Percentiles rank a stretch among this genome's conserved stretches.
Conservation (phyloP, 306 rosid genomes). For the Pyrus betulifolia region DNA sequence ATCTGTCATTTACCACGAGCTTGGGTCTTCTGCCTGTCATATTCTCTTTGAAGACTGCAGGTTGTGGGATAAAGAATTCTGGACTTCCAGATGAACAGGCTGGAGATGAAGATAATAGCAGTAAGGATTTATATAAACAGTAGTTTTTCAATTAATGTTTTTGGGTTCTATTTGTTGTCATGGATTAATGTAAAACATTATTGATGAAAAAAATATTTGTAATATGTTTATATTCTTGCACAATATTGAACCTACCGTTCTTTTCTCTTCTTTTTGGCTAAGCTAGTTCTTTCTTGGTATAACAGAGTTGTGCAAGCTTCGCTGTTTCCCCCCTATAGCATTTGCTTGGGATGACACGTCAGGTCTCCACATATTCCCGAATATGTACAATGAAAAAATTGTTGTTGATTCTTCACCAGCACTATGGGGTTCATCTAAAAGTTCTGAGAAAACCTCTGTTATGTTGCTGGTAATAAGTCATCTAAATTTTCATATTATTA, state of each 20-base stretch:
- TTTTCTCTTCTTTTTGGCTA: slow-evolving; percentile 2
- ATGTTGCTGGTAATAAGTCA: slow-evolving; percentile 61
- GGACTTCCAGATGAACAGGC: slow-evolving; percentile 77
- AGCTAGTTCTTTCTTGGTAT: slow-evolving; percentile 25
- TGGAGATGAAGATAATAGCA: slow-evolving; percentile 60
- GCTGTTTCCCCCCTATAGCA: slow-evolving; percentile 96
- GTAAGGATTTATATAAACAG: slow-evolving; percentile 36
- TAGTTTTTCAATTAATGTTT: slow-evolving; percentile 13
- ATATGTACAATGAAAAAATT: slow-evolving; percentile 58
- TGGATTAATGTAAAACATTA: not conserved
- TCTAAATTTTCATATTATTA: not conserved
- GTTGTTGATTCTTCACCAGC: slow-evolving; percentile 88
- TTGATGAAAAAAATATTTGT: not conserved
- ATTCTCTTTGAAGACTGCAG: slow-evolving; percentile 64
- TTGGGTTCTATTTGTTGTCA: not conserved
- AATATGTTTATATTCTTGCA: not conserved
- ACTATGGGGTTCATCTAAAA: slow-evolving; percentile 59
- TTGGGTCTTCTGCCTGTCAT: slow-evolving; percentile 90
- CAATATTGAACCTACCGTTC: slow-evolving; percentile 1
- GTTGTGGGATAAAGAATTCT: slow-evolving; percentile 80
- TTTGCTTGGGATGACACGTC: slow-evolving; percentile 90
- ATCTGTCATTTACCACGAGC: slow-evolving; percentile 69
- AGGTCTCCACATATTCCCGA: slow-evolving; percentile 82
- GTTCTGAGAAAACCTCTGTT: slow-evolving; percentile 71
- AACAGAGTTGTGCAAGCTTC: slow-evolving; percentile 85